A percentile compares a stretch with the other conserved stretches of the same genome.
Evolutionary conservation across 305 asterid genomes (phyloP).

Genomic region (Fraxinus dipetala): DNA sequence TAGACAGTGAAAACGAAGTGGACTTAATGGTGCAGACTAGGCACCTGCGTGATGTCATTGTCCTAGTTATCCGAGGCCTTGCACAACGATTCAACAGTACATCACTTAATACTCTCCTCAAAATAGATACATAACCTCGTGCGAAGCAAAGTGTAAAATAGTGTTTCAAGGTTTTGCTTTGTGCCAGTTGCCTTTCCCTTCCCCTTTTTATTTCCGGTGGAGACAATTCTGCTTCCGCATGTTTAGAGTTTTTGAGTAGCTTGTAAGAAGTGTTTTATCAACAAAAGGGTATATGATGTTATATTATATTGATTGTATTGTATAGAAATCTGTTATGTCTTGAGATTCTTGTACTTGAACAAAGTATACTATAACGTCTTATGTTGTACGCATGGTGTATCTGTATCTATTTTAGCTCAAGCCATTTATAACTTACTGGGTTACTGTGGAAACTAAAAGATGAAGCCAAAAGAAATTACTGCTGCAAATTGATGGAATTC

Average conservation of each 20-base stretch:
- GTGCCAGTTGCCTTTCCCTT: slow-evolving; percentile 23
- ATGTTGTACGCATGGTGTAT: not conserved
- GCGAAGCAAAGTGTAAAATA: slow-evolving; percentile 19
- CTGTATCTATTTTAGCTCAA: not conserved
- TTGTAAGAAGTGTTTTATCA: not conserved
- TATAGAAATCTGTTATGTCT: slow-evolving; percentile 13
- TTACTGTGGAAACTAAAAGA: not conserved
- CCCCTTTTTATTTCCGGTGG: slow-evolving; percentile 28
- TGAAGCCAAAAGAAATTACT: not conserved
- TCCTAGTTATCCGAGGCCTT: slow-evolving; percentile 85
- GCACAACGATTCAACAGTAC: slow-evolving; percentile 97
- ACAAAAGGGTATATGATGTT: slow-evolving; percentile 5
- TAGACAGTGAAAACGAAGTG: slow-evolving; percentile 90
- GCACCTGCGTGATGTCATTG: slow-evolving; percentile 88
- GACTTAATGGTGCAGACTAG: slow-evolving; percentile 97
- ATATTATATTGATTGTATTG: slow-evolving; percentile 9
- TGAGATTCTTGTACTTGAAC: not conserved
- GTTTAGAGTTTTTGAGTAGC: slow-evolving; percentile 10
- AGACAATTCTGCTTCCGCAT: not conserved
- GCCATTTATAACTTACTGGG: not conserved
- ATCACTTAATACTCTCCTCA: slow-evolving; percentile 89
- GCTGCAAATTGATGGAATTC: not conserved
- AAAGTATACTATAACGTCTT: not conserved
- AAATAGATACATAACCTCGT: slow-evolving; percentile 56
- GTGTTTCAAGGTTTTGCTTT: slow-evolving; percentile 9